Evolutionary conservation across 805 yeast species (phyloP).

Genomic region (Cyberlindnera samutprakarnensis): DNA sequence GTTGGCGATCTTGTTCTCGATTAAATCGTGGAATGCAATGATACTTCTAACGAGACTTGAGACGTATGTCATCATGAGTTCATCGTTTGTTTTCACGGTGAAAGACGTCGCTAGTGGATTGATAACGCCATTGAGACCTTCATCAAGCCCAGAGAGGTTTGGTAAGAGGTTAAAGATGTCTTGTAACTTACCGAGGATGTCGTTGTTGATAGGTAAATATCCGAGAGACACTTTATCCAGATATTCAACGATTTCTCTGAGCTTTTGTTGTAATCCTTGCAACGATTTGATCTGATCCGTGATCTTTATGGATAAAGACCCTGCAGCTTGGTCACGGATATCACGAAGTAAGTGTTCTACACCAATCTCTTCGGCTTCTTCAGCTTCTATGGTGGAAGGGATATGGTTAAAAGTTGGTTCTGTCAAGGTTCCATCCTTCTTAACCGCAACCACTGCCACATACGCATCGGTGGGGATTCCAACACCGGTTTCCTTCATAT

Average conservation of each 20-base stretch:
- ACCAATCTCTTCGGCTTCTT: conserved; percentile 98
- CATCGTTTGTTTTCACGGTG: conserved; percentile 91
- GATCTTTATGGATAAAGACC: conserved; percentile 76
- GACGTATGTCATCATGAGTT: conserved; percentile 88
- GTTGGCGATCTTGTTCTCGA: conserved; percentile 90
- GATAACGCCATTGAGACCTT: conserved; percentile 24
- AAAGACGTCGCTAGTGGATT: conserved; percentile 70
- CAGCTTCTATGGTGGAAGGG: conserved; percentile 91
- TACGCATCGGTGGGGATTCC: conserved; percentile 97
- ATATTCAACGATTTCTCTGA: conserved; percentile 71
- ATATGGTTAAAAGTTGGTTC: conserved; percentile 90
- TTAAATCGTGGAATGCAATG: conserved; percentile 92
- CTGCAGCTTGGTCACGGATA: conserved; percentile 94
- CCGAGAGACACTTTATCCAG: conserved; percentile 65
- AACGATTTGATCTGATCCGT: conserved; percentile 87
- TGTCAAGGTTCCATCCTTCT: conserved; percentile 90
- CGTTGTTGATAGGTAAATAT: conserved; percentile 80
- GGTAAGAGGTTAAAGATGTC: conserved; percentile 93
- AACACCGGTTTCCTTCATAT: conserved; percentile 66
- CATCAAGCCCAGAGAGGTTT: conserved; percentile 43
- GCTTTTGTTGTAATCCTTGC: conserved; percentile 74
- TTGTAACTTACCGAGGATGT: conserved; percentile 85
- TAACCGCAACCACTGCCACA: conserved; percentile 87
- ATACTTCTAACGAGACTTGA: conserved; percentile 88
- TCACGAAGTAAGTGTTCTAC: conserved; percentile 95